Base-by-base conservation (phyloP, 2,329 filamentous ascomycete species). In the Colletotrichum sp. region DNA sequence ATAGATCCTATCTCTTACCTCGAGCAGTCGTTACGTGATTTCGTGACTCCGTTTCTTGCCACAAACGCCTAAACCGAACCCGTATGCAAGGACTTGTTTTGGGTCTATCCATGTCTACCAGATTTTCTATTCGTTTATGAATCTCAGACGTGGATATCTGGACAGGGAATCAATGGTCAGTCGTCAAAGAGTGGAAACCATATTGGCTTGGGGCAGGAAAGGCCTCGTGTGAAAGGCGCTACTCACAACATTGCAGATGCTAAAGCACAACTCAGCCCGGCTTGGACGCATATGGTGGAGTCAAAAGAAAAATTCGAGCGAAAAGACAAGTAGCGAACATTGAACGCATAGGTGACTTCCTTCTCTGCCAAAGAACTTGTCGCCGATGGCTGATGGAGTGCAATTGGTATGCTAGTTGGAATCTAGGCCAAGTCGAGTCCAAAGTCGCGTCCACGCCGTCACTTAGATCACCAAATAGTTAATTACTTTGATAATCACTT, bases 131-230 rank as follows among this genome's bases (percentile, higher is more conserved):
- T 21, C n/a, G 2, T n/a, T 13, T 4, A 12, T 13, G 0, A 48
- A 21, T 7, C 9, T 48, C 43, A 13, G 18, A 6, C 18, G n/a
- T 8, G 39, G 0, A 8, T 6, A 43, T n/a, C 0, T 43, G 39
- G 18, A n/a, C 7, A n/a, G 18, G 0, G 7, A 10, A 8, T 43
- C 39, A n/a, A 43, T 6, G 8, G 16, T 10, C 8, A 18, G 36
- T 39, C 39, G 18, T 43, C 5, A 0, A 43, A 6, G 8, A 43
- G 39, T 43, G 39, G 36, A 18, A 43, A n/a, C 39, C 8, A 43
- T 43, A 18, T 4, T 43, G 39, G 39, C 39, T 43, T 43, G 39
- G 39, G 4, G 39, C 4, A n/a, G 39, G 39, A 43, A 18, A 43
- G 39, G 39, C 18, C 18, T 43, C 8, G 18, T 18, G 39, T n/a